phyloP scores from a whole-genome alignment of 2,329 filamentous ascomycete genomes.

The Claviceps digitariae region DNA sequence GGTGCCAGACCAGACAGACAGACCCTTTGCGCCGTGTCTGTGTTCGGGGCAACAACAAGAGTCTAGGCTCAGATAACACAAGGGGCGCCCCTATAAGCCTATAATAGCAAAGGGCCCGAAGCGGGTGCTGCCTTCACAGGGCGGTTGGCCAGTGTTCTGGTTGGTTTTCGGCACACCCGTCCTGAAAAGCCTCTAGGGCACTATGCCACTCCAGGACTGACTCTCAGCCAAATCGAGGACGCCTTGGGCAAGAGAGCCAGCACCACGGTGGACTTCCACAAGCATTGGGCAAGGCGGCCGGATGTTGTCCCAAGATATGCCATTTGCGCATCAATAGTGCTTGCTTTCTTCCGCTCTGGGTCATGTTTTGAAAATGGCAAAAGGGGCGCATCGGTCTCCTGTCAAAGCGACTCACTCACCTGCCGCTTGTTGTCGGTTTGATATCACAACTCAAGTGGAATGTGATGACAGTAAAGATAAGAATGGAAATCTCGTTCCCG shows the following conservation, averaged over 20 bases:
- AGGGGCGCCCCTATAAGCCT: conserved; percentile 1
- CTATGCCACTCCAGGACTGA: background rate
- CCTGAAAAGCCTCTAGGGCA: background rate
- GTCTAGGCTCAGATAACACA: conserved; percentile 8
- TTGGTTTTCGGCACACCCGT: conserved; percentile 4
- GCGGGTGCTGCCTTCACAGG: conserved; percentile 3
- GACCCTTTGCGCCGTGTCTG: conserved; percentile 2
- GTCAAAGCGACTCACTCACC: background rate
- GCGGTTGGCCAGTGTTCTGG: conserved; percentile 1
- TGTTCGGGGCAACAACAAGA: conserved; percentile 6
- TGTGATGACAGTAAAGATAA: background rate
- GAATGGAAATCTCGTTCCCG: background rate
- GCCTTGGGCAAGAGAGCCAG: background rate
- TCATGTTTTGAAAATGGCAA: background rate
- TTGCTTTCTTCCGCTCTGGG: background rate
- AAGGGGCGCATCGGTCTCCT: background rate
- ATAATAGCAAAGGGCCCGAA: background rate
- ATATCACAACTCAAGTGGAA: background rate
- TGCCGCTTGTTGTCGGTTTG: background rate
- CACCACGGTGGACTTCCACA: background rate
- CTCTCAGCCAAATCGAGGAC: background rate
- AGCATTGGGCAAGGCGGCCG: background rate
- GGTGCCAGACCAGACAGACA: background rate
- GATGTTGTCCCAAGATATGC: background rate
- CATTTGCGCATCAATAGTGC: background rate